phyloP scores from a whole-genome alignment of 2,329 filamentous ascomycete species.

The Fusarium sterilihyphosum region DNA sequence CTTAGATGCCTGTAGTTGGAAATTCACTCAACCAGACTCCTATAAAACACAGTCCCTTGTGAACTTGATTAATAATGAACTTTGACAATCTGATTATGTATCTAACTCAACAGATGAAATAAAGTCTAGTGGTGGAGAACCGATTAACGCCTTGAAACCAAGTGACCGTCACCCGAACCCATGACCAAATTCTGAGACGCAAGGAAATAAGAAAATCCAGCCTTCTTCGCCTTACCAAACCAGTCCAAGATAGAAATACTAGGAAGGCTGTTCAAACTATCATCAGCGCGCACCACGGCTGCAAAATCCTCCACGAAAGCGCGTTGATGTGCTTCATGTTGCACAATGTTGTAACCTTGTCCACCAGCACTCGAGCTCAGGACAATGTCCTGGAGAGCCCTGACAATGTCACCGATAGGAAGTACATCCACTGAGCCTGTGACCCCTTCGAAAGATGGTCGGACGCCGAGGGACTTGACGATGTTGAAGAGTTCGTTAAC shows the following conservation, averaged over 20 bases:
- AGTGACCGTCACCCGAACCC: background rate
- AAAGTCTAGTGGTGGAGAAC: fast-evolving
- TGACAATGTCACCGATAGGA: fast-evolving
- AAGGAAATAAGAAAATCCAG: background rate
- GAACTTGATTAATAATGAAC: background rate
- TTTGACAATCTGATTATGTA: background rate
- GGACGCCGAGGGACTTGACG: fast-evolving
- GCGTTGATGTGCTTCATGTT: background rate
- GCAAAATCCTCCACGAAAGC: background rate
- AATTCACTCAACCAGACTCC: too few relatives aligned
- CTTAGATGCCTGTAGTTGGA: fast-evolving
- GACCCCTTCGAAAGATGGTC: background rate
- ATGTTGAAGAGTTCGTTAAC: background rate
- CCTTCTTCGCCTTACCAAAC: background rate
- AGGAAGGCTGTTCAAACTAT: background rate
- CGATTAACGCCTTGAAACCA: background rate
- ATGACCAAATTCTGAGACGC: background rate
- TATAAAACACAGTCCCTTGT: fast-evolving
- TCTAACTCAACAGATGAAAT: fast-evolving
- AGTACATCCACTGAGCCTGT: background rate
- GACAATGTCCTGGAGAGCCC: fast-evolving
- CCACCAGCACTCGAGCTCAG: background rate
- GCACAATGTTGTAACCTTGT: background rate
- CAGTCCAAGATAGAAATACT: background rate
- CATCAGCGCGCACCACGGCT: fast-evolving